phyloP scores from a whole-genome alignment of 441 rosid genomes.

The Gossypium davidsonii region DNA sequence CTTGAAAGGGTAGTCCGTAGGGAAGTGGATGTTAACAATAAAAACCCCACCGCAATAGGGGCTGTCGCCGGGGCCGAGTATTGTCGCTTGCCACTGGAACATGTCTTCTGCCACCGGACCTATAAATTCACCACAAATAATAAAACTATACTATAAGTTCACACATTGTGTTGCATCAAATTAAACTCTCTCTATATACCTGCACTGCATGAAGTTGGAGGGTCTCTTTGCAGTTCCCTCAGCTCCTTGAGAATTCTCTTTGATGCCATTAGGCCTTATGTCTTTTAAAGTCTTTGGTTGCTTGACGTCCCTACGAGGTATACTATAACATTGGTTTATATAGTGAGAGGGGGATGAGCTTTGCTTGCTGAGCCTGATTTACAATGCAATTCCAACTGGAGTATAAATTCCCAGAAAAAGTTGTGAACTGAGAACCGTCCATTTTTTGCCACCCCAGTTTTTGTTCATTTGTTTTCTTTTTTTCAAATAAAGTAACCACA shows the following conservation, averaged over 20 bases:
- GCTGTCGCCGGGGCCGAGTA: slow-evolving; percentile 32
- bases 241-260: slow-evolving; percentile 39
- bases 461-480: not conserved
- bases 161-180: not conserved
- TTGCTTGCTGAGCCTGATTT: not conserved
- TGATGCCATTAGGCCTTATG: slow-evolving; percentile 22
- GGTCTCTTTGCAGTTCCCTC: slow-evolving; percentile 33
- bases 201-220: slow-evolving; percentile 37
- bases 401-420: slow-evolving; percentile 16
- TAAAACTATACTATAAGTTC: not conserved
- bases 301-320: not conserved
- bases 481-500: not conserved
- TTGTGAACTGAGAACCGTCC: not conserved
- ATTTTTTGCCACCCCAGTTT: not conserved
- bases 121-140: not conserved
- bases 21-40: slow-evolving; percentile 30
- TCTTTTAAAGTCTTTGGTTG: not conserved
- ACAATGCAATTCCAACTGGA: not conserved
- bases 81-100: slow-evolving; percentile 39
- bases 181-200: slow-evolving; percentile 8
- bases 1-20: slow-evolving; percentile 38
- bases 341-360: not conserved
- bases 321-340: slow-evolving; percentile 6
- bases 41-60: slow-evolving; percentile 36
- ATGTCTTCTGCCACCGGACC: slow-evolving; percentile 33